phyloP scores from a whole-genome alignment of 768 basidiomycete genomes.

The Leucosporidium creatinivorum region DNA sequence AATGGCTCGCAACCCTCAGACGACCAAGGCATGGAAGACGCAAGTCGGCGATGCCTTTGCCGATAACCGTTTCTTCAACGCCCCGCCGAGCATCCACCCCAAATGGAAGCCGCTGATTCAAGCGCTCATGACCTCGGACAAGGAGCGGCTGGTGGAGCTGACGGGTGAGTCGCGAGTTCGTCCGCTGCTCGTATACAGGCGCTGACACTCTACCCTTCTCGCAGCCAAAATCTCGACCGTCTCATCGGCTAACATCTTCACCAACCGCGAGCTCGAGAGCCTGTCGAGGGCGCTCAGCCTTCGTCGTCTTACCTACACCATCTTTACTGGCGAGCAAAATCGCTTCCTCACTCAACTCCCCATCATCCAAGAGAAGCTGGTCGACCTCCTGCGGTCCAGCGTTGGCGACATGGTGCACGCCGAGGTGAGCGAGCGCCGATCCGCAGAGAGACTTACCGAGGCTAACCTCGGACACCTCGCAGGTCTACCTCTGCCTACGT shows the following conservation, averaged over 20 bases:
- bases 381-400: constrained; percentile 73
- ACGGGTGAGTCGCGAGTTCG: constrained; percentile 52
- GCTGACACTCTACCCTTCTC: neutral
- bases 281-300: constrained; percentile 74
- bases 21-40: constrained; percentile 75
- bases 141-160: constrained; percentile 73
- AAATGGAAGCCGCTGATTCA: constrained; percentile 74
- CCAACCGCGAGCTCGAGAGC: constrained; percentile 91
- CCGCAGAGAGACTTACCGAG: neutral
- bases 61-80: constrained; percentile 82
- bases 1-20: constrained; percentile 61
- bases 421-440: constrained; percentile 52
- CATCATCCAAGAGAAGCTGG: constrained; percentile 91
- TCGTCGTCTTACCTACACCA: constrained; percentile 72
- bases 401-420: constrained; percentile 77
- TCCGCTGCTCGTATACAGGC: too few relatives aligned
- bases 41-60: constrained; percentile 72
- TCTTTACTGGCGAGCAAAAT: constrained; percentile 85
- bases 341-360: constrained; percentile 83
- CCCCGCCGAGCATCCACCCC: constrained; percentile 50
- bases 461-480: neutral
- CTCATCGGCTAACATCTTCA: constrained; percentile 92
- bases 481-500: constrained; percentile 77
- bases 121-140: constrained; percentile 75
- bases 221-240: constrained; percentile 57